Conservation (phyloP, 441 rosid genomes). For the Populus trichocarpa region DNA sequence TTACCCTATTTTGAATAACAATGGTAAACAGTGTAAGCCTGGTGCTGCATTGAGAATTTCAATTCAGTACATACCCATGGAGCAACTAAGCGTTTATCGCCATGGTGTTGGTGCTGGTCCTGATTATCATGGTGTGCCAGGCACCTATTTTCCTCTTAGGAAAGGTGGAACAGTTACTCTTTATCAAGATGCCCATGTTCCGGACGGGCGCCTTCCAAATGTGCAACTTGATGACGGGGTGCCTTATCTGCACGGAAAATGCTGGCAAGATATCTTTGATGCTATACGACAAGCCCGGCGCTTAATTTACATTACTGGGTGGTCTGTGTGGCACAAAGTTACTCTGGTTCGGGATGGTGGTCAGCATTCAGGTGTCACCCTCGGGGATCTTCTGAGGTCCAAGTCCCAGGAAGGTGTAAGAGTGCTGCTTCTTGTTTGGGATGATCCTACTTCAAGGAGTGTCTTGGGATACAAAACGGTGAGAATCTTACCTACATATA, state of each 20-base stretch:
- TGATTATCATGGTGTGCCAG: slow-evolving; percentile 77
- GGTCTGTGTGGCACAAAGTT: slow-evolving; percentile 98
- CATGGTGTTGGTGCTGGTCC: slow-evolving; percentile 94
- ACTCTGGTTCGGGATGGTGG: slow-evolving; percentile 61
- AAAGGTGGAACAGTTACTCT: slow-evolving; percentile 81
- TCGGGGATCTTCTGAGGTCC: slow-evolving; percentile 82
- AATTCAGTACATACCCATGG: slow-evolving; percentile 75
- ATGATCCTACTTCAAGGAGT: slow-evolving; percentile 95
- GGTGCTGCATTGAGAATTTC: slow-evolving; percentile 68
- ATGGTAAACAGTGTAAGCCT: slow-evolving; percentile 80
- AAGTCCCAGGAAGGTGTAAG: slow-evolving; percentile 98
- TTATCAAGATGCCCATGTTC: slow-evolving; percentile 97
- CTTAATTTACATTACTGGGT: slow-evolving; percentile 85
- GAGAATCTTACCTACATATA: slow-evolving; percentile 25
- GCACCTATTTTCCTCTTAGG: slow-evolving; percentile 91
- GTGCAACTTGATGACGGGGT: slow-evolving; percentile 60
- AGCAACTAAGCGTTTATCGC: slow-evolving; percentile 56
- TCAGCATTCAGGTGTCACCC: slow-evolving; percentile 44
- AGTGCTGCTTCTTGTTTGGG: slow-evolving; percentile 95
- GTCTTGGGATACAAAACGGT: slow-evolving; percentile 85
- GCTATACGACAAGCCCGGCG: slow-evolving; percentile 80
- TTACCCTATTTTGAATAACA: slow-evolving; percentile 53
- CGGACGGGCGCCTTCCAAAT: slow-evolving; percentile 71
- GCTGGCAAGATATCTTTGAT: slow-evolving; percentile 90
- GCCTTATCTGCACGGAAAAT: slow-evolving; percentile 79